These are phyloP conservation scores for Tetrapyrgos nigripes DNA, from an alignment of 1,284 basidiomycete genomes.

Conservation along the genomic window DNA sequence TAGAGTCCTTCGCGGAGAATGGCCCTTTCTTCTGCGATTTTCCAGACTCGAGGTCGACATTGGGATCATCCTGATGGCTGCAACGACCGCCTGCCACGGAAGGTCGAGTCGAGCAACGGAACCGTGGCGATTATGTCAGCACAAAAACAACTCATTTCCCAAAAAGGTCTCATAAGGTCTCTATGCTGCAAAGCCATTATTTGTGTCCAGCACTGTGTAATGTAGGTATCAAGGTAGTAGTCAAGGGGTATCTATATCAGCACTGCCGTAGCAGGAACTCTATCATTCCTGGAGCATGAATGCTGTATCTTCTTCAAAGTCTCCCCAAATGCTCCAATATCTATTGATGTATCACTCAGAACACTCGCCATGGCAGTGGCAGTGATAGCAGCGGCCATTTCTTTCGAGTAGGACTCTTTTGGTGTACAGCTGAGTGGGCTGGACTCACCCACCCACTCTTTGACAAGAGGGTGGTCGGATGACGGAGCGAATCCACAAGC, in stretches of 20 bases:
- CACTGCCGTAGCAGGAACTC: not conserved
- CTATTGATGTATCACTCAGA: constrained; percentile 43
- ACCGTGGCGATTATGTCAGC: not conserved
- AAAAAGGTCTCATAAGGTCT: not conserved
- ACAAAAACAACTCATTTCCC: not conserved
- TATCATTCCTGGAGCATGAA: not conserved
- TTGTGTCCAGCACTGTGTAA: not conserved
- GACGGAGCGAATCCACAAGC: constrained; percentile 50
- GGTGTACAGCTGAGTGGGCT: constrained; percentile 15
- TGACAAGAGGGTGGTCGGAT: constrained; percentile 44
- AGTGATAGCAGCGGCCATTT: constrained; percentile 23
- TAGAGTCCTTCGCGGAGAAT: constrained; percentile 9
- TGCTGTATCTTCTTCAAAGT: constrained; percentile 44
- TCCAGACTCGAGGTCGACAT: constrained; percentile 16
- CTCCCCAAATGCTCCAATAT: constrained; percentile 45
- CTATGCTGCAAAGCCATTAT: no score
- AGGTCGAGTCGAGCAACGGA: not conserved
- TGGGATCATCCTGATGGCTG: constrained; percentile 13
- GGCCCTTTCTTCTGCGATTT: constrained; percentile 12
- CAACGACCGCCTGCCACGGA: not conserved
- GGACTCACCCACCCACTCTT: constrained; percentile 35
- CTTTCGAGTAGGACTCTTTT: constrained; percentile 10
- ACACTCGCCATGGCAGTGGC: constrained; percentile 31
- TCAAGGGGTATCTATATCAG: no score
- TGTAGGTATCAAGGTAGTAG: no score